These are phyloP conservation scores for Gastrolobium villosum DNA, from an alignment of 306 rosid species.

Conservation along the genomic window DNA sequence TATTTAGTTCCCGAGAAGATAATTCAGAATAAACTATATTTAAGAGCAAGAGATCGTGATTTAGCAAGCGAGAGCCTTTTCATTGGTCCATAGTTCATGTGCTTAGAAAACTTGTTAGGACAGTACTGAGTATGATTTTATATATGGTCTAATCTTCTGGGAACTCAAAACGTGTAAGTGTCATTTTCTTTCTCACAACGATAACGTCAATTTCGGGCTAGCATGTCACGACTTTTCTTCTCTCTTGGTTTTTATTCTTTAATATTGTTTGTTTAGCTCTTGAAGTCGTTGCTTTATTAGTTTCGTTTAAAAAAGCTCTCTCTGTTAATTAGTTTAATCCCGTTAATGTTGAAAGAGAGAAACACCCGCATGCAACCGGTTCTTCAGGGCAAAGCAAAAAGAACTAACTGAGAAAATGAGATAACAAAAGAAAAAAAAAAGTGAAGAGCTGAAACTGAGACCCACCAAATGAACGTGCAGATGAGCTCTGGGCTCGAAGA, in stretches of 20 bases:
- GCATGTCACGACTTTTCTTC: slow-evolving; percentile 49
- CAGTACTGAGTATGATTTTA: slow-evolving; percentile 11
- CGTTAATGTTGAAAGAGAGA: slow-evolving; percentile 29
- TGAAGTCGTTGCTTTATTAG: slow-evolving; percentile 41
- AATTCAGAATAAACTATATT: neutral
- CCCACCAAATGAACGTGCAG: slow-evolving; percentile 65
- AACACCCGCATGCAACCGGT: slow-evolving; percentile 44
- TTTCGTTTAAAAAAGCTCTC: neutral
- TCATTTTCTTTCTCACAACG: slow-evolving; percentile 25
- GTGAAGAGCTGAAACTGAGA: slow-evolving; percentile 43
- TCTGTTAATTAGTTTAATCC: slow-evolving; percentile 38
- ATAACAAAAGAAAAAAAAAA: neutral
- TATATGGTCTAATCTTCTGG: neutral
- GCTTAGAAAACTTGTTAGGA: slow-evolving; percentile 17
- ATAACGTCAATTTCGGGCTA: slow-evolving; percentile 44
- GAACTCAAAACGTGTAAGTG: slow-evolving; percentile 7
- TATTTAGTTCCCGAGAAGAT: slow-evolving; percentile 38
- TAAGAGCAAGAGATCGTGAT: slow-evolving; percentile 1
- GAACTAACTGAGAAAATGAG: slow-evolving; percentile 5
- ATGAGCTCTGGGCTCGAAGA: slow-evolving; percentile 79
- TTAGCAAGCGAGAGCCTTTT: slow-evolving; percentile 2
- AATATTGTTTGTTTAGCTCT: slow-evolving; percentile 32
- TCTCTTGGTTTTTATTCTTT: neutral
- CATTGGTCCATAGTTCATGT: slow-evolving; percentile 34
- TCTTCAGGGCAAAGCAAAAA: slow-evolving; percentile 53